These are phyloP conservation scores for Salix suchowensis DNA, from an alignment of 345 rosid species.

Conservation along the genomic window DNA sequence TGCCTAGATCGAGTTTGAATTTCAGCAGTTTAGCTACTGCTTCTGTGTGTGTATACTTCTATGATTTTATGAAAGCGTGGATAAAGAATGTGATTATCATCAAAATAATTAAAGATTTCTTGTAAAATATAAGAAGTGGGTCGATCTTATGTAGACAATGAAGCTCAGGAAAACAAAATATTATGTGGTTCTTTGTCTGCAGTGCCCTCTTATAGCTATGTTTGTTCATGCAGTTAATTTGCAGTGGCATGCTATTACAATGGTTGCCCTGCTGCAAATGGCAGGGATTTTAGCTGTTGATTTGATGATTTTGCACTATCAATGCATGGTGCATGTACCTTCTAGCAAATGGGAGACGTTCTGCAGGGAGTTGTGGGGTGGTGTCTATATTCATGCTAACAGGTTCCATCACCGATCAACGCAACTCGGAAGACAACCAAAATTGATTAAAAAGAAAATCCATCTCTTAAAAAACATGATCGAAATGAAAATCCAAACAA, in stretches of 20 bases:
- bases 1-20: slow-evolving; percentile 26
- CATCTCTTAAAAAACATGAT: neutral
- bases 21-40: neutral
- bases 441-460: neutral
- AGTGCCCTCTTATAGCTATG: slow-evolving; percentile 19
- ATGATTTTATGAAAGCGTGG: no score
- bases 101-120: neutral
- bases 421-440: neutral
- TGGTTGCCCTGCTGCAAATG: no score
- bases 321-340: no score
- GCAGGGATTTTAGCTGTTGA: no score
- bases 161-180: slow-evolving; percentile 15
- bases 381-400: slow-evolving; percentile 12
- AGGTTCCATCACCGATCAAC: slow-evolving; percentile 25
- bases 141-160: no score
- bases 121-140: neutral
- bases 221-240: slow-evolving; percentile 22
- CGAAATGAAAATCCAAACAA: neutral
- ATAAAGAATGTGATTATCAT: neutral
- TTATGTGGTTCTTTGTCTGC: slow-evolving; percentile 1
- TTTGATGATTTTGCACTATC: no score
- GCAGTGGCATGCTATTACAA: no score
- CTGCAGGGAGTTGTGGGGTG: no score
- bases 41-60: neutral
- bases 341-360: no score